These are phyloP conservation scores for Hypoxylon crocopeplum DNA, from an alignment of 495 filamentous ascomycete species.

Conservation along the genomic window DNA sequence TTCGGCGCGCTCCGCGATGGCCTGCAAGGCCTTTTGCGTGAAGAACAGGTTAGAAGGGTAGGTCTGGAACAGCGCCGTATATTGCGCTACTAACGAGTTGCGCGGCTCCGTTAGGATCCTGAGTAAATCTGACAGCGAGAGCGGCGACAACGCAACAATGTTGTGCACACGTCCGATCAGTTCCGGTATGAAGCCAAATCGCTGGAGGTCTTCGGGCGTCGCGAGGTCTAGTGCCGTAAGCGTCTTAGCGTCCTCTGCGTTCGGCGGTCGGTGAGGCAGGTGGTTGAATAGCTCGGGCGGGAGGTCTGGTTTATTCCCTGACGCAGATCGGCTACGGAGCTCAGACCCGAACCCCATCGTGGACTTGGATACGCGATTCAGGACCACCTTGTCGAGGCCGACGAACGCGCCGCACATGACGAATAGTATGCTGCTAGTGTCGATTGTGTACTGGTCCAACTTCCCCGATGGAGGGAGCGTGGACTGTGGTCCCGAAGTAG, in stretches of 20 bases:
- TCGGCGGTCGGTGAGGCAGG: constrained; percentile 45
- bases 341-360: constrained; percentile 92
- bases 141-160: constrained; percentile 79
- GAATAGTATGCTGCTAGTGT: constrained; percentile 95
- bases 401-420: constrained; percentile 96
- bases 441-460: constrained; percentile 85
- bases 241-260: constrained; percentile 20
- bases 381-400: constrained; percentile 86
- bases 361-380: constrained; percentile 83
- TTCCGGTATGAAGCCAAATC: constrained; percentile 94
- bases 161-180: constrained; percentile 90
- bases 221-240: constrained; percentile 85
- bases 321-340: constrained; percentile 60
- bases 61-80: constrained; percentile 82
- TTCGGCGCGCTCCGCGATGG: constrained; percentile 75
- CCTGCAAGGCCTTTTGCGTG: constrained; percentile 77
- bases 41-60: constrained; percentile 84
- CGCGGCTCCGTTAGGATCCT: constrained; percentile 91
- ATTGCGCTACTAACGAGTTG: constrained; percentile 85
- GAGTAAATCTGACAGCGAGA: constrained; percentile 79
- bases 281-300: constrained; percentile 51
- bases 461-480: constrained; percentile 60
- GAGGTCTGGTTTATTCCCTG: constrained; percentile 47
- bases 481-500: constrained; percentile 40
- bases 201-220: constrained; percentile 82